phyloP scores from a whole-genome alignment of 75 land plant genomes.

The Sequoia sempervirens region DNA sequence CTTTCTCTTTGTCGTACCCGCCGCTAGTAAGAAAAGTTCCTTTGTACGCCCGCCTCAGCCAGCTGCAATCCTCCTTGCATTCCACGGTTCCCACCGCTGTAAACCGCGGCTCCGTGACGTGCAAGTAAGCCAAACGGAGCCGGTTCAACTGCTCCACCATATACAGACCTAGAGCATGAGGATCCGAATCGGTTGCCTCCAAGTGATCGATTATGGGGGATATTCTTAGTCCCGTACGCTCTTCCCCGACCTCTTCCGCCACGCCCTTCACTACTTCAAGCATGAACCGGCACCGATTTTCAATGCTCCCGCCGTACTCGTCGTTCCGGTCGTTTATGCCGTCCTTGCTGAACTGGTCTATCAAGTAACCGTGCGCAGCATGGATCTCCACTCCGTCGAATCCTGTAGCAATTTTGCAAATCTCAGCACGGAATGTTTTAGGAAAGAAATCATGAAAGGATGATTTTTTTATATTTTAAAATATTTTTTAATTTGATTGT shows the following conservation, averaged over 20 bases:
- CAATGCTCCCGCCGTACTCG: too few species aligned
- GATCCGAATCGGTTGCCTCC: slow-evolving; percentile 60
- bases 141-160: slow-evolving; percentile 40
- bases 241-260: slow-evolving; percentile 39
- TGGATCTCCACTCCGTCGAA: too few species aligned
- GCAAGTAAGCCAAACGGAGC: slow-evolving; percentile 46
- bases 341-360: too few species aligned
- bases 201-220: slow-evolving; percentile 78
- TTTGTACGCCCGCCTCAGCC: slow-evolving; percentile 20
- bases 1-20: slow-evolving; percentile 57
- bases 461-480: too few species aligned
- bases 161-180: slow-evolving; percentile 42
- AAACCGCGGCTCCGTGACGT: slow-evolving; percentile 70
- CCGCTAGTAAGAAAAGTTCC: slow-evolving; percentile 63
- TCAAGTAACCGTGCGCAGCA: too few species aligned
- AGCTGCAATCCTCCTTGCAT: neutral
- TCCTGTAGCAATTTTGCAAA: too few species aligned
- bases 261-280: slow-evolving; percentile 35
- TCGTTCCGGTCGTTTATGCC: too few species aligned
- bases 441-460: too few species aligned
- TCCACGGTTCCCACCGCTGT: slow-evolving; percentile 31
- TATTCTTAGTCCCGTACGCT: slow-evolving; percentile 47
- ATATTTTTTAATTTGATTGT: too few species aligned
- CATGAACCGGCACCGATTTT: slow-evolving; percentile 25
- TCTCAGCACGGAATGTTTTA: too few species aligned